A percentile compares a stretch with the other conserved stretches of the same genome.
phyloP scores from a whole-genome alignment of 441 rosid species.

The Populus hybrid region DNA sequence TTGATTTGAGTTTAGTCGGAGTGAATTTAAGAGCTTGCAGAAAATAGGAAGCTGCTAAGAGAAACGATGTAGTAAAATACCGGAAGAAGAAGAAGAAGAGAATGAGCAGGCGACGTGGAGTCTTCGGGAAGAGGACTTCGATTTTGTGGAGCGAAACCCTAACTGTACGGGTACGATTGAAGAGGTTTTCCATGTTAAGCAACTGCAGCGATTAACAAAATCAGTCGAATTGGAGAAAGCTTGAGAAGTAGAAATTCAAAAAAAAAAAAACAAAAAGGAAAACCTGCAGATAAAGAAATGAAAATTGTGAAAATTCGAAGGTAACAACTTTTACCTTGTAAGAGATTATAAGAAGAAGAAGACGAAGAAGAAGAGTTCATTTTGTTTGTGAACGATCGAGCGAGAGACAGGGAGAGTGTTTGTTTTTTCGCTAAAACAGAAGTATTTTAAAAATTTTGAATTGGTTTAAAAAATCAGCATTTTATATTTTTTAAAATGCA shows the following conservation, averaged over 20 bases:
- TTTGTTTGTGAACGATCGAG: too few relatives aligned
- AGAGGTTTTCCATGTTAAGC: conserved; percentile 26
- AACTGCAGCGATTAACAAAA: conserved; percentile 19
- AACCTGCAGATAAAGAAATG: neutral
- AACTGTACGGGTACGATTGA: conserved; percentile 31
- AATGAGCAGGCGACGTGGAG: conserved; percentile 27
- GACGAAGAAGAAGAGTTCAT: too few relatives aligned
- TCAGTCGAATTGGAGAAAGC: neutral
- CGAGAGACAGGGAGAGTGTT: too few relatives aligned
- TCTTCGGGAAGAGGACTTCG: conserved; percentile 20
- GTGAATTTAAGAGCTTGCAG: too few relatives aligned
- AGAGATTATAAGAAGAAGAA: too few relatives aligned
- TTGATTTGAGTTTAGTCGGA: too few relatives aligned
- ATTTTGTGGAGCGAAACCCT: conserved; percentile 32
- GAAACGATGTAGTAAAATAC: conserved; percentile 3
- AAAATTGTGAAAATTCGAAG: too few relatives aligned
- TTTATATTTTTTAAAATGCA: too few relatives aligned
- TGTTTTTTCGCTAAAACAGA: too few relatives aligned
- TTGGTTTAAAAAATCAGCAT: too few relatives aligned
- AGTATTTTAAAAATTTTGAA: too few relatives aligned
- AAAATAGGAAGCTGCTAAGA: neutral
- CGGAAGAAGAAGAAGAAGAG: conserved; percentile 18
- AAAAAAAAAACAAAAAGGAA: neutral
- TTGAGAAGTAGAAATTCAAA: neutral
- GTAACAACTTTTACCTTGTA: too few relatives aligned